phyloP scores from a whole-genome alignment of 2,329 filamentous ascomycete genomes.

The Thielaviopsis punctulata region DNA sequence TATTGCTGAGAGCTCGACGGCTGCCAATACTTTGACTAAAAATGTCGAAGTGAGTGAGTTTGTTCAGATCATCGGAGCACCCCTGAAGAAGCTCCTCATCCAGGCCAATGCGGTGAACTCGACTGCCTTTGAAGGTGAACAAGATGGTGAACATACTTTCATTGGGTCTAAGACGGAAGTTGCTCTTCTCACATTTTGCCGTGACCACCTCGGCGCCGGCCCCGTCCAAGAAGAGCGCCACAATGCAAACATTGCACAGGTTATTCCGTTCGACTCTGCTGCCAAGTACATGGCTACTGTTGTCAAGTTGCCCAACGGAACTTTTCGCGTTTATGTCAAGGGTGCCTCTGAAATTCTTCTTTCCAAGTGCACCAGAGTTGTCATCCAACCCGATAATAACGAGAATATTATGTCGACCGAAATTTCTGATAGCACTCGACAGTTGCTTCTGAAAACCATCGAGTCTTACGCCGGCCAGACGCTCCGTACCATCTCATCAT shows the following conservation, averaged over 20 bases:
- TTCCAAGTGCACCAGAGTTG: conserved; percentile 23
- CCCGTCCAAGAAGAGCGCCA: conserved; percentile 28
- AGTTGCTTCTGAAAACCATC: conserved; percentile 10
- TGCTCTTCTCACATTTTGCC: conserved; percentile 32
- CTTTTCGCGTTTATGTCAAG: conserved; percentile 32
- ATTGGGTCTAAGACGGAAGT: conserved; percentile 41
- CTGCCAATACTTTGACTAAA: neutral
- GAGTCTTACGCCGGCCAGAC: conserved; percentile 19
- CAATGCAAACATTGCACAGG: conserved; percentile 29
- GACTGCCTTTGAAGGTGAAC: conserved; percentile 36
- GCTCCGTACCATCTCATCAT: conserved; percentile 56
- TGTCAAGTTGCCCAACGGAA: conserved; percentile 25
- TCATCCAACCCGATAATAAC: conserved; percentile 27
- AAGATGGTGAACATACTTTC: conserved; percentile 27
- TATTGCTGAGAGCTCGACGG: neutral
- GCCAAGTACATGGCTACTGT: conserved; percentile 41
- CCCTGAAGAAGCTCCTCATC: conserved; percentile 17
- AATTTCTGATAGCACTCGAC: conserved; percentile 35
- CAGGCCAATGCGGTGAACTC: conserved; percentile 38
- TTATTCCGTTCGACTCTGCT: conserved; percentile 36
- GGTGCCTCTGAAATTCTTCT: conserved; percentile 38
- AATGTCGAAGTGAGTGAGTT: conserved; percentile 8
- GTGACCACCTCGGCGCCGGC: conserved; percentile 31
- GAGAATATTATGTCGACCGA: conserved; percentile 32
- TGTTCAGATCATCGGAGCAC: conserved; percentile 5